These are phyloP conservation scores for Candida ulmi DNA, from an alignment of 805 yeast genomes.

Conservation along the genomic window DNA sequence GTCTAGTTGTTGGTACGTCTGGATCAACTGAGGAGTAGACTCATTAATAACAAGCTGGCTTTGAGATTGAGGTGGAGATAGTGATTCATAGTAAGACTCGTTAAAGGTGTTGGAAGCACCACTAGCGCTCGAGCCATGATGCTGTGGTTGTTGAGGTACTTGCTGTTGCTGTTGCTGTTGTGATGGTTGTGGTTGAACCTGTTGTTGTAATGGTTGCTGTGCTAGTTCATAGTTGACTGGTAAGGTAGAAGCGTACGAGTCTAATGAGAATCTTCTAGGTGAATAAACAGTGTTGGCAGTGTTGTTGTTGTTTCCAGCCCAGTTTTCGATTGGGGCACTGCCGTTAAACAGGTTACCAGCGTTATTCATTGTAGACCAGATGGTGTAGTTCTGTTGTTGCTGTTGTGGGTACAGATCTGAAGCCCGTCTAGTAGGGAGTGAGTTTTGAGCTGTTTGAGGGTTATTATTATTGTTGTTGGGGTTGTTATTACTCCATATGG, in stretches of 20 bases:
- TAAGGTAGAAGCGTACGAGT: slow-evolving; percentile 8
- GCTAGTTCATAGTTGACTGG: not conserved
- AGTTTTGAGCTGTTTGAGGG: not conserved
- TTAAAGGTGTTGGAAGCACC: not conserved
- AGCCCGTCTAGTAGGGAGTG: slow-evolving; percentile 8
- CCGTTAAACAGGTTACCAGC: not conserved
- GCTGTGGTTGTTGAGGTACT: not conserved
- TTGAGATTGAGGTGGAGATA: not conserved
- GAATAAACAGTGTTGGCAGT: not conserved
- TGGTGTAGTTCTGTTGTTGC: slow-evolving; percentile 4
- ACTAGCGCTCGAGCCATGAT: too few relatives aligned
- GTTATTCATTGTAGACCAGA: not conserved
- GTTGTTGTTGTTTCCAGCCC: not conserved
- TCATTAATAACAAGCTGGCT: slow-evolving; percentile 8
- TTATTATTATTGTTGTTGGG: not conserved
- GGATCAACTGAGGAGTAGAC: slow-evolving; percentile 10
- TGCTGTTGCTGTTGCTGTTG: not conserved
- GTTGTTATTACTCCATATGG: slow-evolving; percentile 7
- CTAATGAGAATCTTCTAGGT: slow-evolving; percentile 2
- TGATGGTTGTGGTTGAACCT: not conserved
- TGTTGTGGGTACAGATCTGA: slow-evolving; percentile 5
- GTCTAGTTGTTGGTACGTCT: slow-evolving; percentile 17
- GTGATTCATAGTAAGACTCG: not conserved
- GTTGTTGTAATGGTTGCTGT: too few relatives aligned
- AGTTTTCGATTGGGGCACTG: not conserved